These are phyloP conservation scores for Phtheirospermum japonicum DNA, from an alignment of 257 asterid genomes.

Conservation along the genomic window DNA sequence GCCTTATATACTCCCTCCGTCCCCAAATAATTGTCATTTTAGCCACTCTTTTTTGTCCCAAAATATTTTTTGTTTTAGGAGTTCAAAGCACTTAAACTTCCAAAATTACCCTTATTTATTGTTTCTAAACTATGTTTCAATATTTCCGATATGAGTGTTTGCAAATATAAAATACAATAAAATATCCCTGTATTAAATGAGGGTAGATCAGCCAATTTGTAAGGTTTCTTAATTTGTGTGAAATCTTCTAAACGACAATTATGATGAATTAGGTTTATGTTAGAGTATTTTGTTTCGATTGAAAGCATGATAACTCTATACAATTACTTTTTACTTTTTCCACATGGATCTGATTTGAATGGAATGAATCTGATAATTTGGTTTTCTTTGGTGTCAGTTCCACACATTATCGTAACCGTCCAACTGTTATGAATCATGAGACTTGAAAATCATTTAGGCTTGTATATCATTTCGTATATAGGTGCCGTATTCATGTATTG, in stretches of 20 bases:
- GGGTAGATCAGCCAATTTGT: no score
- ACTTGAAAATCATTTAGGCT: neutral
- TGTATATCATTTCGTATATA: neutral
- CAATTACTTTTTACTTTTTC: neutral
- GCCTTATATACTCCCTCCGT: neutral
- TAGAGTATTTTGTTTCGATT: neutral
- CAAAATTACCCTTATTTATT: no score
- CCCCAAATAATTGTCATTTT: no score
- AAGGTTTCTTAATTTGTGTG: no score
- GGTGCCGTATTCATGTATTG: neutral
- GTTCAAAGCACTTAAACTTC: no score
- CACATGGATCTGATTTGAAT: constrained; percentile 2
- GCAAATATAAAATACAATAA: no score
- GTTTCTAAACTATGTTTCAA: no score
- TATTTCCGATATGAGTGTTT: no score
- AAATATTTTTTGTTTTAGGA: no score
- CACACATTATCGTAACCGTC: neutral
- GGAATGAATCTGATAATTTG: neutral
- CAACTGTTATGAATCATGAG: neutral
- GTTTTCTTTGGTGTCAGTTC: neutral
- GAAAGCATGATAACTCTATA: neutral
- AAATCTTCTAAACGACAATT: no score
- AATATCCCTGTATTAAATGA: neutral
- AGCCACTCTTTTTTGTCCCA: no score
- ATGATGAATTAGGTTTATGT: neutral